Percentiles rank a stretch among this genome's conserved stretches.
phyloP scores from a whole-genome alignment of 2,329 filamentous ascomycete genomes.

The Penicillium expansum region DNA sequence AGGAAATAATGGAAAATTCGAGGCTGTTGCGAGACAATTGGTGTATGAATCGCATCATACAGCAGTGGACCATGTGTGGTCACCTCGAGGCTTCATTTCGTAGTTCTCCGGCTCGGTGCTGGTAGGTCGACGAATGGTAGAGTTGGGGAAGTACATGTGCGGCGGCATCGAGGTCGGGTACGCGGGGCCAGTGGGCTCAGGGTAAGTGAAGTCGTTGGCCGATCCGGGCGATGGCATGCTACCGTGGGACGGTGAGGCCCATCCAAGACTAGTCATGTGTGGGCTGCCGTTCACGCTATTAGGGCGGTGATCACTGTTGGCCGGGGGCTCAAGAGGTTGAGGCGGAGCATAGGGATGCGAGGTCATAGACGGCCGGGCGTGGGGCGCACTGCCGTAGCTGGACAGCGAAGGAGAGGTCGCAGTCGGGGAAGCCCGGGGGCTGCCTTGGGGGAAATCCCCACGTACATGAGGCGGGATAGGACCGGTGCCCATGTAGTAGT shows the following conservation, averaged over 20 bases:
- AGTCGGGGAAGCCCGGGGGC: conserved; percentile 63
- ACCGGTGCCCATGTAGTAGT: conserved; percentile 77
- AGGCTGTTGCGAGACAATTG: neutral
- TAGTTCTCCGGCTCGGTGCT: conserved; percentile 71
- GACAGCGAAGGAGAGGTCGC: conserved; percentile 64
- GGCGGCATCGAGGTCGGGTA: conserved; percentile 46
- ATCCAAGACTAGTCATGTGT: conserved; percentile 76
- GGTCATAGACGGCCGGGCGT: conserved; percentile 62
- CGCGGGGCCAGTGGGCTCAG: conserved; percentile 63
- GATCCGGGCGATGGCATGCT: conserved; percentile 69
- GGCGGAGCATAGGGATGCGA: conserved; percentile 91
- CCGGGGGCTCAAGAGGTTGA: conserved; percentile 76
- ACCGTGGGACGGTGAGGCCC: conserved; percentile 80
- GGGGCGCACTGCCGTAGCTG: conserved; percentile 53
- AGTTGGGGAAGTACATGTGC: conserved; percentile 71
- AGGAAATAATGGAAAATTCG: conserved; percentile 17
- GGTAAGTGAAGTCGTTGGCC: conserved; percentile 75
- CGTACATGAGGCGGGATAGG: conserved; percentile 81
- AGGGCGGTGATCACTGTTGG: conserved; percentile 71
- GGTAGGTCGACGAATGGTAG: conserved; percentile 67
- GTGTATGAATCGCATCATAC: conserved; percentile 24
- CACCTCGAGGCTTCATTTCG: conserved; percentile 55
- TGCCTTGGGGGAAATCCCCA: conserved; percentile 67
- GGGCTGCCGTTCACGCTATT: conserved; percentile 79
- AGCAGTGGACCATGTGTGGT: conserved; percentile 39